Percentiles rank a stretch among this genome's conserved stretches.
Conservation (phyloP, 78 protist species). For the Planoprotostelium fungivorum region DNA sequence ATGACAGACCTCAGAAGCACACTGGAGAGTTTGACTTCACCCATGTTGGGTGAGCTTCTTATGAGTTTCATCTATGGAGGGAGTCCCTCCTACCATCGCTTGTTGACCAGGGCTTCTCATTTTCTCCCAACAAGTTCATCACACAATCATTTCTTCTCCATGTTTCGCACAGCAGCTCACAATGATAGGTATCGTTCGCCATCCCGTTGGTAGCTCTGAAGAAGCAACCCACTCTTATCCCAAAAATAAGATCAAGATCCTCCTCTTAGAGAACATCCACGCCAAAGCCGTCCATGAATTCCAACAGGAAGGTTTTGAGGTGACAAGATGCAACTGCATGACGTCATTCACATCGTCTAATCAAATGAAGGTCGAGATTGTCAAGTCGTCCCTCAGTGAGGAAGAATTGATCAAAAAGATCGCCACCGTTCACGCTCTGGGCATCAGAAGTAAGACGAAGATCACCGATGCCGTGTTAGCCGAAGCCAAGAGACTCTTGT, state of each 20-base stretch:
- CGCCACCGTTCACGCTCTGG: constrained; percentile 75
- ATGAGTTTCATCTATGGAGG: too few species aligned
- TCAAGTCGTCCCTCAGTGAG: constrained; percentile 42
- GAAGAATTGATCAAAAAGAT: constrained; percentile 70
- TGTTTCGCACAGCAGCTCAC: too few species aligned
- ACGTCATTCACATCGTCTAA: neutral
- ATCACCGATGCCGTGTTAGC: constrained; percentile 61
- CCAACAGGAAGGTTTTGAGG: constrained; percentile 55
- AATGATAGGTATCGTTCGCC: neutral
- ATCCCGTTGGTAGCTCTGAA: constrained; percentile 7
- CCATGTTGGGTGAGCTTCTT: too few species aligned
- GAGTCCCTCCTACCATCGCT: too few species aligned
- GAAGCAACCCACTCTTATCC: constrained; percentile 28
- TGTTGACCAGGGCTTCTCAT: too few species aligned
- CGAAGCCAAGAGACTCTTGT: constrained; percentile 61
- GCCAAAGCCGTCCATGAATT: constrained; percentile 57
- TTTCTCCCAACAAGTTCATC: too few species aligned
- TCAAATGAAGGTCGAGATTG: constrained; percentile 39
- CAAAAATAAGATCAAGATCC: constrained; percentile 65
- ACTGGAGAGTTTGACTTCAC: too few species aligned
- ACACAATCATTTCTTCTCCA: too few species aligned
- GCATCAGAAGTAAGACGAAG: constrained; percentile 80
- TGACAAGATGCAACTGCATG: constrained; percentile 7
- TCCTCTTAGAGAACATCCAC: constrained; percentile 80
- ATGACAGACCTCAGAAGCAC: too few species aligned